A percentile compares a stretch with the other conserved stretches of the same genome.
These are phyloP conservation scores for Limtongozyma cylindracea DNA, from an alignment of 805 yeast species.

Conservation along the genomic window DNA sequence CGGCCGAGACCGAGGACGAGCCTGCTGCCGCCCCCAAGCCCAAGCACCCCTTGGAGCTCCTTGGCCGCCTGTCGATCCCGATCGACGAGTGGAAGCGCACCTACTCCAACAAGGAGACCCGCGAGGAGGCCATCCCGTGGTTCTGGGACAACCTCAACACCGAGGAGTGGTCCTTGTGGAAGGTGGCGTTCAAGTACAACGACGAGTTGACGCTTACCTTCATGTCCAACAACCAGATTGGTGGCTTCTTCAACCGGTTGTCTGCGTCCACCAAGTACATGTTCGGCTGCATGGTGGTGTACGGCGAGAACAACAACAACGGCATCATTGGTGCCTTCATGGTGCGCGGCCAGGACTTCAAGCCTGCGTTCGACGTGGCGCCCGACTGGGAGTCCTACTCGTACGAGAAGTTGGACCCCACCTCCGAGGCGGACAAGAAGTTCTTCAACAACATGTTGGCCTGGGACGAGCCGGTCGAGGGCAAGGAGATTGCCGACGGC, in stretches of 20 bases:
- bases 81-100: conserved; percentile 90
- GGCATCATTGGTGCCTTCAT: conserved; percentile 91
- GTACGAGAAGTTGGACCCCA: conserved; percentile 61
- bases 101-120: conserved; percentile 94
- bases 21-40: conserved; percentile 45
- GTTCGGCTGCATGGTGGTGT: conserved; percentile 85
- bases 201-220: conserved; percentile 92
- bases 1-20: conserved; percentile 6
- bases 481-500: conserved; percentile 86
- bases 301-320: conserved; percentile 96
- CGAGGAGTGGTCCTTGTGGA: conserved; percentile 85
- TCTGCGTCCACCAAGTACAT: conserved; percentile 77
- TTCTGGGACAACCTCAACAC: conserved; percentile 87
- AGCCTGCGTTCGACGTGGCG: conserved; percentile 92
- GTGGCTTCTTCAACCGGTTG: conserved; percentile 95
- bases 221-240: conserved; percentile 95
- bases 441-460: conserved; percentile 86
- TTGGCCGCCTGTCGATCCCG: conserved; percentile 45
- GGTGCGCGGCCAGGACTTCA: conserved; percentile 81
- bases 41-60: conserved; percentile 74
- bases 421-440: conserved; percentile 52
- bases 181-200: conserved; percentile 90
- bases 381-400: conserved; percentile 96
- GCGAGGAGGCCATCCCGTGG: conserved; percentile 86
- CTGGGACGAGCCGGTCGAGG: conserved; percentile 89